Percentiles rank a stretch among this genome's conserved stretches.
These are phyloP conservation scores for Drechslera avenae DNA, from an alignment of 2,329 filamentous ascomycete genomes.

Conservation along the genomic window DNA sequence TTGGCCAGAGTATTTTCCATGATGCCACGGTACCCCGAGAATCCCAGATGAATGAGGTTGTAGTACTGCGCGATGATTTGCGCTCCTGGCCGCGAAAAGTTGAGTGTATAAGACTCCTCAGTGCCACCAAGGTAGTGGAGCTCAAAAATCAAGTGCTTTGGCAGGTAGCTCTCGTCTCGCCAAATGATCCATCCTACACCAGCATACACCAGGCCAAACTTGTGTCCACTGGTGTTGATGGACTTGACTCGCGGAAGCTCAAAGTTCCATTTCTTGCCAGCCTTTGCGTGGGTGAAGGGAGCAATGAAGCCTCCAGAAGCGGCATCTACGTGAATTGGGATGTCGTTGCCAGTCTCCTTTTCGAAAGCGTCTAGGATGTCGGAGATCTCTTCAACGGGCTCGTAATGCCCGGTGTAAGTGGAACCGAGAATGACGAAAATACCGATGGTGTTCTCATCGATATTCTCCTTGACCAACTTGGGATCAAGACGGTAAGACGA, in stretches of 20 bases:
- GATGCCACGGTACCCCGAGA: constrained; percentile 63
- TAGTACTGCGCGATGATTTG: constrained; percentile 76
- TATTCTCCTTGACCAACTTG: constrained; percentile 65
- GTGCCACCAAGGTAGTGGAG: constrained; percentile 74
- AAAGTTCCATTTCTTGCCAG: constrained; percentile 67
- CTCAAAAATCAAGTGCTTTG: constrained; percentile 72
- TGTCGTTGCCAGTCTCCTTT: constrained; percentile 64
- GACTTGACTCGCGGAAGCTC: constrained; percentile 65
- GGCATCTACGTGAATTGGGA: constrained; percentile 70
- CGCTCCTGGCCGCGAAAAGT: constrained; percentile 72
- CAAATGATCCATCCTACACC: constrained; percentile 67
- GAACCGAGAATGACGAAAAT: constrained; percentile 73
- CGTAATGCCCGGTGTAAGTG: constrained; percentile 76
- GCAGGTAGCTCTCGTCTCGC: constrained; percentile 66
- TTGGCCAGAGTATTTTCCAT: constrained; percentile 72
- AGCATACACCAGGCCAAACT: constrained; percentile 68
- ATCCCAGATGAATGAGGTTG: constrained; percentile 73
- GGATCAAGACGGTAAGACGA: constrained; percentile 68
- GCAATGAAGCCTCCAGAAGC: constrained; percentile 67
- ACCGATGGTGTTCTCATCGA: constrained; percentile 80
- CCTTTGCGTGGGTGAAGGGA: constrained; percentile 63
- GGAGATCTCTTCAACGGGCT: constrained; percentile 71
- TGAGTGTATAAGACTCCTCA: constrained; percentile 72
- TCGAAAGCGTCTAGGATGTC: constrained; percentile 68
- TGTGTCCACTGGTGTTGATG: constrained; percentile 70